Base-by-base conservation (phyloP, 2,329 filamentous ascomycete genomes). In the Fusarium sp. region DNA sequence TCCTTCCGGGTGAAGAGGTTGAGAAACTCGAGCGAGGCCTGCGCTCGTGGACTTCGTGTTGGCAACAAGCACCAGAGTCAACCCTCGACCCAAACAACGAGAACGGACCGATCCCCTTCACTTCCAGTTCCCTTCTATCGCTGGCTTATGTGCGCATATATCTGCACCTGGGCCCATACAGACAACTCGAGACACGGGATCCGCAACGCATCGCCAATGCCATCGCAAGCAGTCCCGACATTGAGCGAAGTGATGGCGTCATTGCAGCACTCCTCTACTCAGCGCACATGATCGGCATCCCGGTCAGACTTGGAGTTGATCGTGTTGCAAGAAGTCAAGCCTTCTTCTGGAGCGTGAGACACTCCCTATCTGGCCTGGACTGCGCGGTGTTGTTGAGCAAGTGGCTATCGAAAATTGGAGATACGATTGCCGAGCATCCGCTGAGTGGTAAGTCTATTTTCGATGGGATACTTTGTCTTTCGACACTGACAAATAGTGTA, bases 331-430 rank as follows among this genome's bases (percentile, higher is more conserved):
- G 85, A 22, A 89, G 86, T 22, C 87, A 89, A 56, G 86, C 87
- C 0, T 87, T 88, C 48, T 86, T 88, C 53, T 89, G 87, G 87
- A 88, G 86, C 9, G 86, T 88, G 6, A 82, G 88, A n/a, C 87
- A 89, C 58, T 86, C 86, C 0, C 80, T 89, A 0, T 87, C 86
- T 8, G 86, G 85, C 2, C 80, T 90, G 1, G 88, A 90, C 71
- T 89, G 87, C 26, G 86, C 86, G 0, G 83, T 89, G 0, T 78
- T 90, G 6, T 77, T 89, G 1, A 86, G 85, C 20, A 89, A 89
- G 67, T 86, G 85, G 65, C 18, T 68, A 16, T 60, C 35, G 15
- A 67, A 67, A 22, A 26, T 67, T 4, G 15, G 38, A 4, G 44
- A 59, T 9, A 66, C 61, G 3, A 15, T 58, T 20, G 12, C 44